These are phyloP conservation scores for Draba incana DNA, from an alignment of 345 rosid species.

Conservation along the genomic window DNA sequence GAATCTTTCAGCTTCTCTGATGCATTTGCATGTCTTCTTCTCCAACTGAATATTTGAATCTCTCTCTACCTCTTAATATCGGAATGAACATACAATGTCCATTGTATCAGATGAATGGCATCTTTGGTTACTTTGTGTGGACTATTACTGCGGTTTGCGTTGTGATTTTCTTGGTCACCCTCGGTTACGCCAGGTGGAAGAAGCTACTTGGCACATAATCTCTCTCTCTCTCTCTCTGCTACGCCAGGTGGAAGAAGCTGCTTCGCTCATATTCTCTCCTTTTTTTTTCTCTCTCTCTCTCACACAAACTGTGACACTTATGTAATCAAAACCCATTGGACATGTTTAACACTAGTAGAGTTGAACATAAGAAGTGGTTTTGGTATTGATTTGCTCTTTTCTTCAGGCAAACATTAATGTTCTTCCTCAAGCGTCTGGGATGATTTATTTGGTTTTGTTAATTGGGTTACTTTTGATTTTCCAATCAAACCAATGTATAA, in stretches of 20 bases:
- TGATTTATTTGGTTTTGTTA: too few relatives aligned
- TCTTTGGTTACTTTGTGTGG: constrained; percentile 62
- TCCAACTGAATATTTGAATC: too few relatives aligned
- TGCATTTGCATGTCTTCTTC: too few relatives aligned
- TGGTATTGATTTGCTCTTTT: not conserved
- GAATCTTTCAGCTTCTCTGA: too few relatives aligned
- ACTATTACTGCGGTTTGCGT: constrained; percentile 50
- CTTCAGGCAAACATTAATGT: too few relatives aligned
- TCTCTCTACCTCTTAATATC: too few relatives aligned
- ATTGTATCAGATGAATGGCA: constrained; percentile 33
- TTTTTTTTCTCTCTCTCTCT: not conserved
- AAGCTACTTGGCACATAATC: too few relatives aligned
- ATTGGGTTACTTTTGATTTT: too few relatives aligned
- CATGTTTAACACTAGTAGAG: not conserved
- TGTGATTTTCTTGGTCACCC: constrained; percentile 64
- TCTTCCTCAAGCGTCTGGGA: too few relatives aligned
- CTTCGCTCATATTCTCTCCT: constrained; percentile 55
- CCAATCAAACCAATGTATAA: too few relatives aligned
- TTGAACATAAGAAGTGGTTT: too few relatives aligned
- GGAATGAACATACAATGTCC: constrained; percentile 82
- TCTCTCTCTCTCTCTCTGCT: constrained; percentile 41
- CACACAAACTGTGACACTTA: too few relatives aligned
- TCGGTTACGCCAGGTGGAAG: constrained; percentile 7
- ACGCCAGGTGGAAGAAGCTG: constrained; percentile 94
- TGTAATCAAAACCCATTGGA: constrained; percentile 20